These are phyloP conservation scores for Pseudonitzschia pungens DNA, from an alignment of 108 stramenopile species.

Conservation along the genomic window DNA sequence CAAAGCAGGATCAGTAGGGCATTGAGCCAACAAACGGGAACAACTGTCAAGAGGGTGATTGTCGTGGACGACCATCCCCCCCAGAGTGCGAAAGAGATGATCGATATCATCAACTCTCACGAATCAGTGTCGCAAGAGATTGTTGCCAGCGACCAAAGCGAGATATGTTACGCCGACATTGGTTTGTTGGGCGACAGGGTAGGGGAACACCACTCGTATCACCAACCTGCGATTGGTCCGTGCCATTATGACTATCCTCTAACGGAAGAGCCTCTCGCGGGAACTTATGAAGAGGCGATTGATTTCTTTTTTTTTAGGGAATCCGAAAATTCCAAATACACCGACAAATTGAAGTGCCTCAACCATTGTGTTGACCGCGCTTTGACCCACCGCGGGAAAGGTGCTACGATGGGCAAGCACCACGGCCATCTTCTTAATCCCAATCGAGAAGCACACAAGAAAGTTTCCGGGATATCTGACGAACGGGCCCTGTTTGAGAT, in stretches of 20 bases:
- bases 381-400: background rate
- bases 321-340: background rate
- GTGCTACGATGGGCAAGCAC: background rate
- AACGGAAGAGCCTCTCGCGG: background rate
- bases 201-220: background rate
- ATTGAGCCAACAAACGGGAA: background rate
- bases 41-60: background rate
- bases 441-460: background rate
- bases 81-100: background rate
- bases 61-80: background rate
- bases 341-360: slow-evolving; percentile 1
- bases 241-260: slow-evolving; percentile 3
- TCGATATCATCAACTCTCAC: background rate
- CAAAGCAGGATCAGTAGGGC: background rate
- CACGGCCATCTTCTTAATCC: background rate
- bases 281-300: background rate
- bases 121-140: background rate
- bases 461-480: background rate
- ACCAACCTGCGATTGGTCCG: slow-evolving; percentile 6
- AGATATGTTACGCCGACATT: slow-evolving; percentile 3
- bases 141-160: background rate
- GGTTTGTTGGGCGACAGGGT: background rate
- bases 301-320: slow-evolving; percentile 5
- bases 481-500: background rate
- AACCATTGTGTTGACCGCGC: background rate